phyloP scores from a whole-genome alignment of 306 rosid genomes.

The Fagus crenata region DNA sequence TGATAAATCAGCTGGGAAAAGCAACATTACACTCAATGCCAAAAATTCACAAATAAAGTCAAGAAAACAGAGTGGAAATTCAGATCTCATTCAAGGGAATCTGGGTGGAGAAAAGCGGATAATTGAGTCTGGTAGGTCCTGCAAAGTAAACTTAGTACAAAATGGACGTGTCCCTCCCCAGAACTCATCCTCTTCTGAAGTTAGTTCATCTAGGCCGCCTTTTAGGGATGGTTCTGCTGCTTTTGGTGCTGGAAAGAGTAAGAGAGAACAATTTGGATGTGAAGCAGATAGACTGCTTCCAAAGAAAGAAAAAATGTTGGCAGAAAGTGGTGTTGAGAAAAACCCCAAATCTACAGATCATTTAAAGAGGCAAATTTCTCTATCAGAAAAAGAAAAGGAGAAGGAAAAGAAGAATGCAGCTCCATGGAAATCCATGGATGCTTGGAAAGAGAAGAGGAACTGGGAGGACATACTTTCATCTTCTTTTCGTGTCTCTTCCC shows the following conservation, averaged over 20 bases:
- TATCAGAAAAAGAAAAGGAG: conserved; percentile 69
- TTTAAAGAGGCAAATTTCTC: conserved; percentile 48
- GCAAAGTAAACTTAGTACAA: conserved; percentile 42
- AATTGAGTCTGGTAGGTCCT: conserved; percentile 38
- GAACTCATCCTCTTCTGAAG: conserved; percentile 37
- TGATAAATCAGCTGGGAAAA: conserved; percentile 32
- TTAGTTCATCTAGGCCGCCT: conserved; percentile 56
- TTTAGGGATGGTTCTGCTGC: conserved; percentile 46
- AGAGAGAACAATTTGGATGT: conserved; percentile 59
- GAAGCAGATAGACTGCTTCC: conserved; percentile 57
- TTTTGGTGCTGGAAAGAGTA: conserved; percentile 55
- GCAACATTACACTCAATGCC: conserved; percentile 34
- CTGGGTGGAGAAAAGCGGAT: conserved; percentile 40
- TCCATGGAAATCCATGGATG: conserved; percentile 82
- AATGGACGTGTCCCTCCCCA: conserved; percentile 46
- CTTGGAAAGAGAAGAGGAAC: conserved; percentile 97
- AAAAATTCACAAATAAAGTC: conserved; percentile 43
- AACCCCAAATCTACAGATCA: conserved; percentile 47
- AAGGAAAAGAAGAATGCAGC: conserved; percentile 65
- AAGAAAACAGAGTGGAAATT: conserved; percentile 45
- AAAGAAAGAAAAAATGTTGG: conserved; percentile 56
- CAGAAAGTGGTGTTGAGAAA: conserved; percentile 59
- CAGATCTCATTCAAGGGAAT: conserved; percentile 41
- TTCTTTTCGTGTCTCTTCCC: conserved; percentile 79
- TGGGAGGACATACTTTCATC: conserved; percentile 97